phyloP scores from a whole-genome alignment of 495 filamentous ascomycete genomes.

The Aspergillus sparsus region DNA sequence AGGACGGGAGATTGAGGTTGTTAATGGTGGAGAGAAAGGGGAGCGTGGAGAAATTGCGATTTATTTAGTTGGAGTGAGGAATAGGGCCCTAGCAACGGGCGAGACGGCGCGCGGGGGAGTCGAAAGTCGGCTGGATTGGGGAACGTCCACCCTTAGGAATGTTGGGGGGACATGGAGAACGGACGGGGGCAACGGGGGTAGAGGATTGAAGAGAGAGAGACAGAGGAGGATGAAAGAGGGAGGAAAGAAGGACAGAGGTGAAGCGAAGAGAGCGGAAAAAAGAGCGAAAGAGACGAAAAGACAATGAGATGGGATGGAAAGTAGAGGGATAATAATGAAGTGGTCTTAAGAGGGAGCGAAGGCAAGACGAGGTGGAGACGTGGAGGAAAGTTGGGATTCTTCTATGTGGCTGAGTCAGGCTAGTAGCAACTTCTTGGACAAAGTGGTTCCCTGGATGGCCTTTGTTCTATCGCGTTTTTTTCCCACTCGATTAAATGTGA shows the following conservation, averaged over 20 bases:
- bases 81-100: conserved; percentile 19
- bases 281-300: conserved; percentile 21
- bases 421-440: too few relatives aligned
- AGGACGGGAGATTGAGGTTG: neutral
- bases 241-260: conserved; percentile 1
- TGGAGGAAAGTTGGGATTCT: conserved; percentile 14
- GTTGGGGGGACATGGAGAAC: conserved; percentile 24
- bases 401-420: conserved; percentile 20
- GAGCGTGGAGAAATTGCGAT: neutral
- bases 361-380: neutral
- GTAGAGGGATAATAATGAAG: conserved; percentile 2
- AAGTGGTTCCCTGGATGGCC: too few relatives aligned
- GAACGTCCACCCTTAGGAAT: conserved; percentile 32
- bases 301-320: conserved; percentile 15
- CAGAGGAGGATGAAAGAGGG: conserved; percentile 6
- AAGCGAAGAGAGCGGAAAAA: conserved; percentile 17
- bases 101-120: conserved; percentile 19
- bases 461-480: too few relatives aligned
- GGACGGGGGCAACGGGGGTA: conserved; percentile 17
- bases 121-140: conserved; percentile 21
- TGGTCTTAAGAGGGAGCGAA: neutral
- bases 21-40: neutral
- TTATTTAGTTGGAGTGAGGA: neutral
- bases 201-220: conserved; percentile 4
- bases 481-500: too few relatives aligned